Base-by-base conservation (phyloP, 805 yeast genomes). In the Blastobotrys terrestris region DNA sequence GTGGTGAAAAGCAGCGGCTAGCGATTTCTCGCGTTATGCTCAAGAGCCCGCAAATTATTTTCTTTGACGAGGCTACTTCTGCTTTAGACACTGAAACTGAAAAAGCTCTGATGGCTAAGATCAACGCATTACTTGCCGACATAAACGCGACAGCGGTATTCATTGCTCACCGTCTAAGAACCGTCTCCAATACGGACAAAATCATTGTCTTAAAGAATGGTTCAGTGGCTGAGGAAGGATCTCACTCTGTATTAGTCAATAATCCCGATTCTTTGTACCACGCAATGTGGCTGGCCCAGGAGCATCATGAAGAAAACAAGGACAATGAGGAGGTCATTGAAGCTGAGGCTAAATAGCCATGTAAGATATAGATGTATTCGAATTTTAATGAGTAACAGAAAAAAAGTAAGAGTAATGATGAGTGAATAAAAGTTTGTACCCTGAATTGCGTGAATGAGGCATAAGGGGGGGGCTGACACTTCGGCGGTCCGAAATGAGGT, bases 1-100 rank as follows among this genome's bases (percentile, higher is more conserved):
- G 99, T n/a, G 99, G 99, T 55, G 99, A 94, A 67, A 91, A 94
- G 67, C 99, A 94, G 70, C 74, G 99, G 57, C 74, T 94, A 44
- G 98, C 99, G 0, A 89, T 94, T 58, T 94, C 97, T 0, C 77
- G 99, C 58, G 79, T 94, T n/a, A 68, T 94, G 44, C 71, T 94
- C 60, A 94, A 94, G 68, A 77, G 81, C 57, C 81, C 97, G 0
- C 92, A 94, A 22, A 88, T 94, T 48, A 86, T 95, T 52, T 92
- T 94, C 67, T 91, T 94, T 60, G 99, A 94, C 65, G 99, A 94
- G 65, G 98, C 99, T 2, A 71, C 99, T 0, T 85, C 95, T 47
- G 98, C 99, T 0, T 75, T 94, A 46, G 99, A 94, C 67, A 94
- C 99, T 8, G 96, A 91, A 62, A 94, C 99, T 0, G 99, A 94